phyloP scores from a whole-genome alignment of 2,329 filamentous ascomycete genomes.

The Curvularia sp. region DNA sequence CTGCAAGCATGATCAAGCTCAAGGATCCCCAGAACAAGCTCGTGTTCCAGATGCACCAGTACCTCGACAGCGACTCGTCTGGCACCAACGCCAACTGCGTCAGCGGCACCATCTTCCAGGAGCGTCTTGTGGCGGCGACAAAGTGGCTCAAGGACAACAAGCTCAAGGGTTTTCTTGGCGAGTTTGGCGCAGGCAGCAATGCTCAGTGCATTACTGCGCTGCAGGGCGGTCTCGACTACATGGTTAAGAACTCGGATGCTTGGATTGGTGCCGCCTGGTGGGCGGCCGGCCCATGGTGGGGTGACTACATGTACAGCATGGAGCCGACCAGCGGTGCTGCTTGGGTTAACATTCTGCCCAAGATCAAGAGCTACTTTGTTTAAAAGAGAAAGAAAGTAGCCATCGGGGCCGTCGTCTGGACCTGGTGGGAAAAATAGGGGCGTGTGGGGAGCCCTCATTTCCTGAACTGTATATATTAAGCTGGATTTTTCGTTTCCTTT shows the following conservation, averaged over 20 bases:
- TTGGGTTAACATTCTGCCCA: slow-evolving; percentile 47
- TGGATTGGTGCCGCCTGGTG: slow-evolving; percentile 64
- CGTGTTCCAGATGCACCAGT: slow-evolving; percentile 69
- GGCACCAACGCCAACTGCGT: slow-evolving; percentile 62
- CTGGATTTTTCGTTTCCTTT: neutral
- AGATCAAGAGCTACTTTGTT: slow-evolving; percentile 48
- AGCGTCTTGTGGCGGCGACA: slow-evolving; percentile 61
- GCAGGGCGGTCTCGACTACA: slow-evolving; percentile 58
- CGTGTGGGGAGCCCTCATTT: neutral
- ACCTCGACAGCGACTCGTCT: slow-evolving; percentile 64
- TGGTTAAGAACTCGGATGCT: slow-evolving; percentile 60
- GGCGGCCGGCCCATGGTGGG: slow-evolving; percentile 64
- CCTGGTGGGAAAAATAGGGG: neutral
- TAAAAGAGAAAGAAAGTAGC: slow-evolving; percentile 2
- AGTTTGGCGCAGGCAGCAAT: slow-evolving; percentile 63
- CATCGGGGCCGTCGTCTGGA: neutral
- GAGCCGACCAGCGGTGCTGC: slow-evolving; percentile 58
- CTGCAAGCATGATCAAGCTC: slow-evolving; percentile 55
- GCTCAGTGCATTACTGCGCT: slow-evolving; percentile 59
- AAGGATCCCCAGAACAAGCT: slow-evolving; percentile 63
- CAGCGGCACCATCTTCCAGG: slow-evolving; percentile 60
- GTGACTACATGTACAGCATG: slow-evolving; percentile 57
- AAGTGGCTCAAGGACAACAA: slow-evolving; percentile 62
- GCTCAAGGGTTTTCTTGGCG: slow-evolving; percentile 62
- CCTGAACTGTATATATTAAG: neutral